These are phyloP conservation scores for Phytopythium aichiense DNA, from an alignment of 352 stramenopile species.

Conservation along the genomic window DNA sequence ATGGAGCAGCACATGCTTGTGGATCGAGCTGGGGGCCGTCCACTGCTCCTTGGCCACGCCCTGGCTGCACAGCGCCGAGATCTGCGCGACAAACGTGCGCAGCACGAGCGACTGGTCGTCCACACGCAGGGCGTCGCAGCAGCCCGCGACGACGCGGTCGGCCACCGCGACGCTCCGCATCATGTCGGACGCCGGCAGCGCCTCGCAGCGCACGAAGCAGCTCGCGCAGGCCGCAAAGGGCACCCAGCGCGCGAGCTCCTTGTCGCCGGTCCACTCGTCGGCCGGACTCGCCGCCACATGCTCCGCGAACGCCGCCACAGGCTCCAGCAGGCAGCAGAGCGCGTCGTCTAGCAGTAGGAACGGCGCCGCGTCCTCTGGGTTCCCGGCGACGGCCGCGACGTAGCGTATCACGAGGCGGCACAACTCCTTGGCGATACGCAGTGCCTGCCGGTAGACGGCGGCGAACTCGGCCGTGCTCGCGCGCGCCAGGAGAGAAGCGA, in stretches of 20 bases:
- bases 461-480: conserved; percentile 9
- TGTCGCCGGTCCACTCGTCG: not conserved
- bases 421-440: conserved; percentile 27
- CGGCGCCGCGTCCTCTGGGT: conserved; percentile 7
- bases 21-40: conserved; percentile 32
- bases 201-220: conserved; percentile 24
- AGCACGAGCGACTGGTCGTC: conserved; percentile 15
- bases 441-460: not conserved
- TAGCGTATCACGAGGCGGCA: conserved; percentile 21
- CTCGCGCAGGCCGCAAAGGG: conserved; percentile 33
- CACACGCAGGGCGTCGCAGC: conserved; percentile 12
- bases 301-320: conserved; percentile 17
- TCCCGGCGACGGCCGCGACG: conserved; percentile 8
- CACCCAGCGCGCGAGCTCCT: conserved; percentile 28
- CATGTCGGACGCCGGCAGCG: conserved; percentile 19
- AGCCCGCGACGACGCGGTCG: conserved; percentile 19
- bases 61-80: conserved; percentile 45
- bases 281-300: conserved; percentile 2
- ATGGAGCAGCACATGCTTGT: conserved; percentile 57
- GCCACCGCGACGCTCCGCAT: conserved; percentile 20
- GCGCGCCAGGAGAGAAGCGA: conserved; percentile 11
- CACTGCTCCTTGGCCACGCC: conserved; percentile 66
- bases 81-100: conserved; percentile 25
- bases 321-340: conserved; percentile 22
- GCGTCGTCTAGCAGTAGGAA: conserved; percentile 24